Conservation (phyloP, 768 basidiomycete genomes). For the Kondoa malvinella region DNA sequence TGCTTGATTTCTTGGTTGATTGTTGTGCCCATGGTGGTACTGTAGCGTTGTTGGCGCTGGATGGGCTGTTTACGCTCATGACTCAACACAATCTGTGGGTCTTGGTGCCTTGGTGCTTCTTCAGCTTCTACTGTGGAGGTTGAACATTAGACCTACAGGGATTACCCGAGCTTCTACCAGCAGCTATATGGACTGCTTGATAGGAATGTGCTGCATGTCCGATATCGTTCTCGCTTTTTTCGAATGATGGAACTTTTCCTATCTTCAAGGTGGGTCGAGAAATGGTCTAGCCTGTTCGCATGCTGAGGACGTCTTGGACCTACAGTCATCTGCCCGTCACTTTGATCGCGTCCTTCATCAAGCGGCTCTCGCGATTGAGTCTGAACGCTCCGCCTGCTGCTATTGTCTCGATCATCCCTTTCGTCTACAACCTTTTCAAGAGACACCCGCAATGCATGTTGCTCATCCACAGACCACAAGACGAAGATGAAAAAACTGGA, state of each 20-base stretch:
- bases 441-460: constrained; percentile 76
- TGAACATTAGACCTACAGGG: constrained; percentile 39
- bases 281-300: neutral
- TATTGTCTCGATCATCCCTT: constrained; percentile 74
- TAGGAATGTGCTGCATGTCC: constrained; percentile 70
- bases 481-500: constrained; percentile 23
- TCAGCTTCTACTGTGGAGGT: neutral
- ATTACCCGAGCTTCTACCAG: constrained; percentile 89
- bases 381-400: constrained; percentile 75
- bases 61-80: constrained; percentile 77
- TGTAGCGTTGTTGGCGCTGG: constrained; percentile 72
- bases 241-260: constrained; percentile 77
- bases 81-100: constrained; percentile 81
- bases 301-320: neutral
- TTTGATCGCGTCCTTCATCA: constrained; percentile 87
- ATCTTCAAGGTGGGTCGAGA: constrained; percentile 57
- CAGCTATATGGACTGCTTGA: constrained; percentile 79
- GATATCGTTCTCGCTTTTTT: constrained; percentile 88
- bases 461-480: constrained; percentile 58
- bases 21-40: constrained; percentile 76
- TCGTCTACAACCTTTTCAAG: constrained; percentile 87
- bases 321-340: constrained; percentile 67
- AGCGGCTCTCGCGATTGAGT: constrained; percentile 69
- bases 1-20: constrained; percentile 83
- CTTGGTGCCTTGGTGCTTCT: too few relatives aligned